Base-by-base conservation (phyloP, 148 eudicot species). In the Heliamphora exappendiculata region DNA sequence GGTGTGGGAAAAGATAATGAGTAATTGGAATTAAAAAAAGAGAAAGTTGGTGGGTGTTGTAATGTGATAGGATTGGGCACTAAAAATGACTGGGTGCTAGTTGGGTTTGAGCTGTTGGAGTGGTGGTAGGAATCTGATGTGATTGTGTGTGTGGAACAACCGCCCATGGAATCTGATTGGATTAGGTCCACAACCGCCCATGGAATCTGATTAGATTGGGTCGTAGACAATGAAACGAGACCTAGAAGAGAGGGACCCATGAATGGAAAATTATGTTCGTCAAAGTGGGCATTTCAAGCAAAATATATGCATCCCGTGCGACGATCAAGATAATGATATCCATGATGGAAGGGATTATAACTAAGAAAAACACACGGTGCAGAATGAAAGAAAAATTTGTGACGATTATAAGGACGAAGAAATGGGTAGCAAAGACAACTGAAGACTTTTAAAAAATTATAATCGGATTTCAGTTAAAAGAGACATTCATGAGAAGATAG, bases 271-370 rank as follows among this genome's bases (percentile, higher is more conserved):
- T 6, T 42, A 10, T 42, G 10, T 10, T 42, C 45, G 26, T 75
- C 7, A 62, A 75, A 75, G 0, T 49, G n/a, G 34, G 42, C 58
- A 44, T 75, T 69, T 11, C 58, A 42, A 14, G 55, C 45, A 12
- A 60, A 3, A 16, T 75, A 75, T 0, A 75, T 0, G 6, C 54
- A 9, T 1, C 33, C 20, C 9, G 36, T 39, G 0, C 29, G 0
- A 16, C 11, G 47, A 29, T 75, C 53, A 41, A 75, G 37, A 17
- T 69, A 75, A 3, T 20, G 33, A 62, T 75, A 75, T 1, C 71
- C 71, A 5, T 0, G 5, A 57, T 64, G 71, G 17, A 42, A 10
- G 1, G 58, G 16, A 31, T 41, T 64, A 19, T 47, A 75, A 1
- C 70, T 60, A 5, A 75, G 66, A 29, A 75, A 75, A 42, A 75